Evolutionary conservation across 371 early-diverging fungal genomes (phyloP).

Genomic region (Rhizopus arrhizus): DNA sequence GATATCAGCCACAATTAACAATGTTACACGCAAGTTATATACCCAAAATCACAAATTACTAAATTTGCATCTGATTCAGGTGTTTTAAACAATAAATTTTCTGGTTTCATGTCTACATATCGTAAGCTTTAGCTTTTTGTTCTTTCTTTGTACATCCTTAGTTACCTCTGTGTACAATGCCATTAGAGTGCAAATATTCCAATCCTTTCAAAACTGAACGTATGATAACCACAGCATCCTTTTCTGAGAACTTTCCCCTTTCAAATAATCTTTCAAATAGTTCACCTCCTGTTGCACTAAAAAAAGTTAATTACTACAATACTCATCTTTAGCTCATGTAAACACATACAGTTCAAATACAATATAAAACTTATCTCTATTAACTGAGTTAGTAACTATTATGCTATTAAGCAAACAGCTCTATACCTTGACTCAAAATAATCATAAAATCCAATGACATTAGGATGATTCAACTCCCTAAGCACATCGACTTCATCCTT

Average conservation of each 20-base stretch:
- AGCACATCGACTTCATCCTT: conserved; percentile 71
- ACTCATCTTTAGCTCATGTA: too few species aligned
- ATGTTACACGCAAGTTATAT: conserved; percentile 7
- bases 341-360: conserved; percentile 78
- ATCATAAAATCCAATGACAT: conserved; percentile 81
- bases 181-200: conserved; percentile 67
- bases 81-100: conserved; percentile 74
- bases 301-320: not conserved
- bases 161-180: conserved; percentile 69
- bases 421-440: conserved; percentile 69
- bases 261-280: conserved; percentile 86
- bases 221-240: conserved; percentile 76
- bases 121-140: not conserved
- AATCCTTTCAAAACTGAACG: conserved; percentile 63
- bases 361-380: conserved; percentile 71
- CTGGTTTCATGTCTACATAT: conserved; percentile 72
- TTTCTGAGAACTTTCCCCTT: conserved; percentile 84
- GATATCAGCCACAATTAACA: conserved; percentile 1
- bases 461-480: conserved; percentile 70
- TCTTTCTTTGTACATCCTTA: not conserved
- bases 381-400: not conserved
- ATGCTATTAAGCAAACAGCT: not conserved
- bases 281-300: conserved; percentile 82
- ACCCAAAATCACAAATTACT: conserved; percentile 70
- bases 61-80: conserved; percentile 59